Evolutionary conservation across 1,139 yeast genomes (phyloP), one percentile per base, ranked within the genome.

Genomic region (Geotrichum aggregatum): DNA sequence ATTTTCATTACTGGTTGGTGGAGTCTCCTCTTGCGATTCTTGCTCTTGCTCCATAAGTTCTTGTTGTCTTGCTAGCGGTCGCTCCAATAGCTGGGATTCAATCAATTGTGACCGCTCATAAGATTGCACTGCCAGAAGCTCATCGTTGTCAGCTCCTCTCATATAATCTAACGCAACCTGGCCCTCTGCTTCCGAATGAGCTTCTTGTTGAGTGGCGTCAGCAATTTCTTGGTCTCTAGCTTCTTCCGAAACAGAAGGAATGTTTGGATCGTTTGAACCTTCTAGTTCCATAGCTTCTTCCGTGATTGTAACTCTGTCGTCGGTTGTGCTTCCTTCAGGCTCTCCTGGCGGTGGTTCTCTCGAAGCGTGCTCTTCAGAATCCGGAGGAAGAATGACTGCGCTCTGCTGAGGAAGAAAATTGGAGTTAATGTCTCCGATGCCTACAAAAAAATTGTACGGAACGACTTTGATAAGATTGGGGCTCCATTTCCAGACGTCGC

Each of bases 401-500:
- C 76, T 80, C 60, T 85, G 88, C 61, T 86, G 83, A 0, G 98
- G 98, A 55, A 92, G 72, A 65, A 88, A 89, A 60, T 91, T 84
- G 21, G 96, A 87, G 66, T 94, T 94, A 63, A 94, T 94, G 73
- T 94, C 99, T 33, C 99, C 99, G 56, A 92, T 88, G 10, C 98
- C 98, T 41, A 89, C 95, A 63, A 94, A 94, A 63, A 92, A 94
- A 65, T 88, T 95, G 67, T 88, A 92, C 0, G 98, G 98, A 1
- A 89, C 86, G 8, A 92, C 98, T 66, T 91, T 88, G 56, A 92
- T 81, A 59, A 92, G 74, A 66, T 92, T 91, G 24, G 86, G 83
- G 59, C 89, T 87, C 98, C 98, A 92, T 65, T 87, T 88, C 99
- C 99, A 92, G 10, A 92, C 98, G 67, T 92, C 99, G 3, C 98